phyloP scores from a whole-genome alignment of 345 rosid species.

The Aethionema arabicum region DNA sequence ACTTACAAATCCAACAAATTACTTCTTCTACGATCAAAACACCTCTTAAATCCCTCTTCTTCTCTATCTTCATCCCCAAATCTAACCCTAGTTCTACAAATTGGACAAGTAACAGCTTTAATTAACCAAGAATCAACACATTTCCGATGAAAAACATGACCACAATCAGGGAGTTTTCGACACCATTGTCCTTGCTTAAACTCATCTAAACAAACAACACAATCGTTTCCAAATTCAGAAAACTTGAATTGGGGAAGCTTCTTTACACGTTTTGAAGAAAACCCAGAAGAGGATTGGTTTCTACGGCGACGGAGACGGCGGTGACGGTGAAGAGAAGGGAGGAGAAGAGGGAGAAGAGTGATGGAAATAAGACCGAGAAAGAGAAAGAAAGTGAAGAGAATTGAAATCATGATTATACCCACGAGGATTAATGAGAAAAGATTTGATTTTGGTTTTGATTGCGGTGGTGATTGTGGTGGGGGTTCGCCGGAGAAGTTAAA shows the following conservation, averaged over 20 bases:
- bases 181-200: slow-evolving; percentile 81
- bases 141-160: slow-evolving; percentile 71
- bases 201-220: slow-evolving; percentile 77
- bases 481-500: slow-evolving; percentile 24
- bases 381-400: slow-evolving; percentile 51
- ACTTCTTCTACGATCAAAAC: slow-evolving; percentile 36
- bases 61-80: slow-evolving; percentile 35
- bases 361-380: slow-evolving; percentile 55
- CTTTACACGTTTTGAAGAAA: slow-evolving; percentile 48
- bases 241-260: slow-evolving; percentile 61
- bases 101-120: slow-evolving; percentile 66
- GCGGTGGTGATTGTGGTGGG: slow-evolving; percentile 23
- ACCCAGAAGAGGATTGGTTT: slow-evolving; percentile 36
- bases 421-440: slow-evolving; percentile 49
- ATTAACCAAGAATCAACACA: slow-evolving; percentile 84
- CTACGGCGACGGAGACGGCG: slow-evolving; percentile 33
- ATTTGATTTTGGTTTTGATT: slow-evolving; percentile 25
- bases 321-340: slow-evolving; percentile 47
- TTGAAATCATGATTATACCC: slow-evolving; percentile 59
- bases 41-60: slow-evolving; percentile 26
- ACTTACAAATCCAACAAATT: slow-evolving; percentile 44
- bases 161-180: slow-evolving; percentile 60
- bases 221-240: slow-evolving; percentile 40
- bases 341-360: slow-evolving; percentile 54
- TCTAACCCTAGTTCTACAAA: slow-evolving; percentile 58